These are phyloP conservation scores for Boletus sp. DNA, from an alignment of 768 basidiomycete species.

Conservation along the genomic window DNA sequence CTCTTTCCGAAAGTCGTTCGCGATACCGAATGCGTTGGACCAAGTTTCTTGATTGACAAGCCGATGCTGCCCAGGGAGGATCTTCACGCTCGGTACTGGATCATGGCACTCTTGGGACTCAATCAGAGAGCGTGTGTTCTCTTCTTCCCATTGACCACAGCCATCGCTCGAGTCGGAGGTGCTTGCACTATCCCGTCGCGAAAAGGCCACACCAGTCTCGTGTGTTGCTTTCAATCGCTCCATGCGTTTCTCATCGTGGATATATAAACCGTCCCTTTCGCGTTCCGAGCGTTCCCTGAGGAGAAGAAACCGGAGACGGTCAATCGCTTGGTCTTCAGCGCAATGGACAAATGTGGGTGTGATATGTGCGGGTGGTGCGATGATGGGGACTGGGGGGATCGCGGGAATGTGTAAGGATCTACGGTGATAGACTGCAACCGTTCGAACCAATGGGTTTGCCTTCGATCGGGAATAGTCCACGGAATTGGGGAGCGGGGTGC, in stretches of 20 bases:
- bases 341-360: constrained; percentile 25
- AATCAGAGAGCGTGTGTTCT: constrained; percentile 7
- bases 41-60: constrained; percentile 7
- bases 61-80: not conserved
- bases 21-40: constrained; percentile 29
- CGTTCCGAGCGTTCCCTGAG: constrained; percentile 40
- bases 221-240: not conserved
- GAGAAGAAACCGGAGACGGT: constrained; percentile 39
- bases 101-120: constrained; percentile 22
- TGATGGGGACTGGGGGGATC: constrained; percentile 43
- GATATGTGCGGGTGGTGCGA: constrained; percentile 47
- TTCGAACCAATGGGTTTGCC: constrained; percentile 24
- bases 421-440: constrained; percentile 7
- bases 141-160: constrained; percentile 17
- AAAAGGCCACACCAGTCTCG: not conserved
- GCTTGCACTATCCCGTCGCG: constrained; percentile 8
- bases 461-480: constrained; percentile 20
- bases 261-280: constrained; percentile 32
- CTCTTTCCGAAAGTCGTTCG: constrained; percentile 32
- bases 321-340: constrained; percentile 42
- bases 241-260: constrained; percentile 9
- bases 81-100: not conserved
- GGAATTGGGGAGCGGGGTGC: constrained; percentile 25
- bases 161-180: constrained; percentile 12
- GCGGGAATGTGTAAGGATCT: not conserved